phyloP scores from a whole-genome alignment of 2,329 filamentous ascomycete species.

The Epichloe gansuensis region DNA sequence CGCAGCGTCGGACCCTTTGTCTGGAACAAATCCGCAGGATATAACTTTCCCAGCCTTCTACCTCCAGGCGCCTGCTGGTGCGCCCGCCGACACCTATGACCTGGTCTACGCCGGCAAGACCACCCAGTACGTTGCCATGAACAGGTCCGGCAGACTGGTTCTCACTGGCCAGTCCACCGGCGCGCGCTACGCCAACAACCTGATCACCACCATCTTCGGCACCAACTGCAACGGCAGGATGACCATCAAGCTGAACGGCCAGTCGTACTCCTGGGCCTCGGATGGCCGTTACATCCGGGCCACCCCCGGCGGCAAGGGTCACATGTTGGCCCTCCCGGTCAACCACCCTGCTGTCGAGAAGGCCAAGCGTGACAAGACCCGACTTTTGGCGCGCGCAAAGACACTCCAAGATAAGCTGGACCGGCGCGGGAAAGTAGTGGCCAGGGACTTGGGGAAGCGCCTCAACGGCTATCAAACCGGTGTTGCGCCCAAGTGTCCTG shows the following conservation, averaged over 20 bases:
- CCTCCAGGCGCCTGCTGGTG: background rate
- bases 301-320: background rate
- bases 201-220: background rate
- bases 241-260: background rate
- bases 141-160: background rate
- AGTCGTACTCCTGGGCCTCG: background rate
- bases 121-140: background rate
- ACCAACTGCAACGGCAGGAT: slow-evolving; percentile 1
- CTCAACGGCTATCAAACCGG: background rate
- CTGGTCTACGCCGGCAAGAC: background rate
- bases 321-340: background rate
- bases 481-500: background rate
- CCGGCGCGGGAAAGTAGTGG: background rate
- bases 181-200: background rate
- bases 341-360: background rate
- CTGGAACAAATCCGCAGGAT: background rate
- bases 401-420: background rate
- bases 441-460: background rate
- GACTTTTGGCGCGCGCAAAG: background rate
- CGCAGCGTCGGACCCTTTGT: background rate
- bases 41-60: background rate
- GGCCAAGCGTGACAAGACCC: background rate
- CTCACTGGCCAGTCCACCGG: background rate
- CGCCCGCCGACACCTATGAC: background rate
- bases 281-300: background rate